Evolutionary conservation across 192 early-diverging fungal species (phyloP), one percentile per base, ranked within the genome.

Genomic region (Dispira simplex): DNA sequence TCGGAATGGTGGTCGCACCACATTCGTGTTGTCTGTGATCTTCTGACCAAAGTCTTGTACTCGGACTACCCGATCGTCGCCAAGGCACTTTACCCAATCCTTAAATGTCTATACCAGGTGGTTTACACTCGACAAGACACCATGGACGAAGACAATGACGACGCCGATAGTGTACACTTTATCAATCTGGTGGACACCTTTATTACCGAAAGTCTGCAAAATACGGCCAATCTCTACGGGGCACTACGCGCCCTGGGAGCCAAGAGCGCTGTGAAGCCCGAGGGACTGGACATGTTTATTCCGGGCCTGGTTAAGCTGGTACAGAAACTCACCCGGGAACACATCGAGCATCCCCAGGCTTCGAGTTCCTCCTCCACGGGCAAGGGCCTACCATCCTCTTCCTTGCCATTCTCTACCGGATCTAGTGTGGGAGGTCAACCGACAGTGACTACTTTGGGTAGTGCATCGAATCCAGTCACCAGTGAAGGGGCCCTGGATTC

Each of bases 261-360:
- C 26, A 76, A 80, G 0, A 74, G 81, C 63, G 77, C 80, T 57
- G 76, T 76, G 52, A 76, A 76, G 2, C 79, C 81, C 64, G 85
- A 85, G 62, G 79, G 83, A 25, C 74, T 90, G 39, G 84, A 90
- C 71, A 68, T 72, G 28, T 85, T 86, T 67, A 77, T 95, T 8
- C 75, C 84, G 16, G 83, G 81, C 25, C 66, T 98, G 47, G 85
- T 93, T 72, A 90, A 90, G 65, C 70, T 93, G 8, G 72, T 97
- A 0, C 84, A 88, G 66, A 90, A 87, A 68, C 76, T 95, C 23
- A 84, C 88, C 43, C 93, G 88, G 66, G 93, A 95, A 39, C 85
- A 91, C 67, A 83, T 79, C 47, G 71, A 79, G 27, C 77, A 75
- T 47, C 62, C 71, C 11, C 75, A 73, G 26, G 16, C 73, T 0